A percentile compares a stretch with the other conserved stretches of the same genome.
These are phyloP conservation scores for Coemansia sp. DNA, from an alignment of 192 early-diverging fungal genomes.

Conservation along the genomic window DNA sequence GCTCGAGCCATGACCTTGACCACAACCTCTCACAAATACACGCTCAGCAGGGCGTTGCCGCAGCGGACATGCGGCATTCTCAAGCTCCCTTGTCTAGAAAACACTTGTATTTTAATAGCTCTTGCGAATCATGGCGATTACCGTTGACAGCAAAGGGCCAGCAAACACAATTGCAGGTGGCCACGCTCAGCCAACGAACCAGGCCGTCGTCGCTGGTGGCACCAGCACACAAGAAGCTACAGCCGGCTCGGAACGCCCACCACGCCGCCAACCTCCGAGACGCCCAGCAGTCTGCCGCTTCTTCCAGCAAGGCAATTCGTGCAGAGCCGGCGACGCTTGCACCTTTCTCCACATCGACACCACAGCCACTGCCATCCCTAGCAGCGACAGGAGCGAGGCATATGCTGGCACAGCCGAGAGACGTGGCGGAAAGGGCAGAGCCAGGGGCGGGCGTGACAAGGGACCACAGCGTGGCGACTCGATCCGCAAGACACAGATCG, in stretches of 20 bases:
- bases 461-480: not conserved
- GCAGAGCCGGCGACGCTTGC: constrained; percentile 31
- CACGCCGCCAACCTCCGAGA: not conserved
- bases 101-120: not conserved
- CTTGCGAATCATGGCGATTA: constrained; percentile 19
- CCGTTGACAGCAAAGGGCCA: constrained; percentile 7
- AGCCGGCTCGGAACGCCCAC: not conserved
- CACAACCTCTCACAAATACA: not conserved
- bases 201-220: not conserved
- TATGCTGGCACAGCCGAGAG: not conserved
- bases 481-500: constrained; percentile 34
- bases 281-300: constrained; percentile 27
- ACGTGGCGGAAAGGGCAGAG: not conserved
- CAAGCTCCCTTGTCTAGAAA: not conserved
- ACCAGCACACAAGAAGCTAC: not conserved
- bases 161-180: constrained; percentile 17
- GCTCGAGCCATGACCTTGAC: not conserved
- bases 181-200: constrained; percentile 5
- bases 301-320: constrained; percentile 26
- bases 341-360: constrained; percentile 26
- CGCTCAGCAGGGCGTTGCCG: not conserved
- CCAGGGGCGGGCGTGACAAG: not conserved
- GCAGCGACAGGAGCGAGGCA: not conserved
- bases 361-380: not conserved
- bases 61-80: constrained; percentile 3